Evolutionary conservation across 306 rosid species (phyloP), one percentile per base, ranked within the genome.

Genomic region (Prunus dulcis): DNA sequence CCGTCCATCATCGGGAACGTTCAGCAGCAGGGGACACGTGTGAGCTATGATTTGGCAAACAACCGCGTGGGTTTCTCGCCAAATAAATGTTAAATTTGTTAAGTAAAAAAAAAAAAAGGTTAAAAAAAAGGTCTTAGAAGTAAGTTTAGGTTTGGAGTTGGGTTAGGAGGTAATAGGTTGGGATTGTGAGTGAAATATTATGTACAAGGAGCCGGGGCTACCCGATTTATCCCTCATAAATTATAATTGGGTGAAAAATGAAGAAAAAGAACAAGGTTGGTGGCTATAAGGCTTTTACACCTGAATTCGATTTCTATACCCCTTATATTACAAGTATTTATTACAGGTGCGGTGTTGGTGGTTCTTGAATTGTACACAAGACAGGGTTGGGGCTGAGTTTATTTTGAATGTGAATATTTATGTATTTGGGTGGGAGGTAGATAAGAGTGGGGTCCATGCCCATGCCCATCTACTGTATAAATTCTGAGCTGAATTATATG

Each of bases 21-120:
- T 3, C 99, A 95, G 87, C 99, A 95, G 47, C 99, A 95, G 20
- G 99, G 97, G 86, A 95, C 89, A 78, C 99, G 99, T 89, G 99
- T 95, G 90, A 89, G 79, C 62, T 89, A 78, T 11, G 96, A 95
- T 80, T 78, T 90, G 25, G 89, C 84, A 0, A 88, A 88, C 34
- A 72, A 78, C 2, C n/a, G 81, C 3, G 83, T 95, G 38, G 98
- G 86, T 12, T 95, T 95, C 87, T 84, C 99, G 2, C 69, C 93
- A 46, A 84, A 79, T 53, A 90, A 90, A 15, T 95, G 98, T 71
- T 95, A 72, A 80, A 32, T 56, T 72, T 13, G 1, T 12, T 12
- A 64, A 8, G 14, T 2, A 6, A 2, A 3, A 17, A 28, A 15
- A 27, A 27, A 8, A 14, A 43, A n/a, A 63, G 7, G 23, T 32